Percentiles rank a stretch among this genome's conserved stretches.
Evolutionary conservation across 768 basidiomycete species (phyloP).

Genomic region (Mycena latifolia): DNA sequence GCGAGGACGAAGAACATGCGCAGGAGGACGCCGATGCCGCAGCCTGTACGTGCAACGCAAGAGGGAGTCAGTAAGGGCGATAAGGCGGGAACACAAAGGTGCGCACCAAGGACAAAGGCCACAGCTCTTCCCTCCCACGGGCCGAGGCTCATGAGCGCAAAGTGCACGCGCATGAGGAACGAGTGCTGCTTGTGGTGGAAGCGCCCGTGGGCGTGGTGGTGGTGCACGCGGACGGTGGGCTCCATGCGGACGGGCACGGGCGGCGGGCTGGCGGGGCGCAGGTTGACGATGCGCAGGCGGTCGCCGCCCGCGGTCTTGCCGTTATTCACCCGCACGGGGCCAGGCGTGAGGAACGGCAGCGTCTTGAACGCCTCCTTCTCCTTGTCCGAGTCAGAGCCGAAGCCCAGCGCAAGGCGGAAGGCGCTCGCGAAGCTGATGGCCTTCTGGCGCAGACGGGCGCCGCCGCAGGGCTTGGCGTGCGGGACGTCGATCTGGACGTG

Average conservation of each 20-base stretch:
- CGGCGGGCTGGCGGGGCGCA: conserved; percentile 1
- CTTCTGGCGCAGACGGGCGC: too few species aligned
- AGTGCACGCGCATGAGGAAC: conserved; percentile 73
- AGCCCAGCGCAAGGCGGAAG: conserved; percentile 68
- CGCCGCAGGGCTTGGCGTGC: too few species aligned
- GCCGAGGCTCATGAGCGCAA: conserved; percentile 76
- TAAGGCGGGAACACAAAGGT: too few species aligned
- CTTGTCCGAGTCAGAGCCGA: conserved; percentile 42
- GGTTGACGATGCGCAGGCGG: too few species aligned
- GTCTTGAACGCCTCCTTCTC: too few species aligned
- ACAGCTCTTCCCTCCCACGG: conserved; percentile 64
- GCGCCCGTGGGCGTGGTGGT: conserved; percentile 41
- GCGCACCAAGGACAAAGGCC: conserved; percentile 81
- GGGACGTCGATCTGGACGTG: too few species aligned
- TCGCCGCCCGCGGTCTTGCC: too few species aligned
- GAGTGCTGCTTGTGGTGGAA: conserved; percentile 32
- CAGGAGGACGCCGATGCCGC: conserved; percentile 85
- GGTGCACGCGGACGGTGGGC: conserved; percentile 37
- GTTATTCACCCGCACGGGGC: too few species aligned
- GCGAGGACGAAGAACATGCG: conserved; percentile 84
- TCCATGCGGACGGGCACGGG: too few species aligned
- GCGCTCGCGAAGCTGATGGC: conserved; percentile 62
- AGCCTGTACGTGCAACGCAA: conserved; percentile 61
- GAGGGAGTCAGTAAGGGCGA: too few species aligned
- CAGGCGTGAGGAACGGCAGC: too few species aligned